These are phyloP conservation scores for Dicorynia guianensis DNA, from an alignment of 306 rosid genomes.

Conservation along the genomic window DNA sequence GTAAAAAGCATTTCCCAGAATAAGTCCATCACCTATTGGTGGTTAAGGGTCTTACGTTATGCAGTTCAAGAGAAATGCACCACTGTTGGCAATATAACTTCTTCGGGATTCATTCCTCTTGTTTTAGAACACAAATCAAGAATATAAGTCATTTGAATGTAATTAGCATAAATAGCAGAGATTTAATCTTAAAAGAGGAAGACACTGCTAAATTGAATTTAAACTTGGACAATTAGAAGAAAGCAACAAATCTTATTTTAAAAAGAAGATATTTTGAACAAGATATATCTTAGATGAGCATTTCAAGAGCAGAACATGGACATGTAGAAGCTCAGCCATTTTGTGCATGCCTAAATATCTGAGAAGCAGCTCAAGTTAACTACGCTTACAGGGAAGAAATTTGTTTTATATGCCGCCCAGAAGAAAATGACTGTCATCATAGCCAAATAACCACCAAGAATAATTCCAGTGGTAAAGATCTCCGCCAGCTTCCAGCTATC, in stretches of 20 bases:
- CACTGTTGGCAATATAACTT: not conserved
- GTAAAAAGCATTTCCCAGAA: not conserved
- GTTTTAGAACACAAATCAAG: too few species aligned
- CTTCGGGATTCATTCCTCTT: too few species aligned
- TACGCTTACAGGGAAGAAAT: slow-evolving; percentile 78
- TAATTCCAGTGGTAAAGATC: slow-evolving; percentile 78
- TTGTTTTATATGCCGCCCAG: slow-evolving; percentile 78
- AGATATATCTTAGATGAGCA: slow-evolving; percentile 6
- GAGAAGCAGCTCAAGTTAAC: not conserved
- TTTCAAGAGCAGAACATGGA: slow-evolving; percentile 5
- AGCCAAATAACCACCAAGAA: slow-evolving; percentile 85
- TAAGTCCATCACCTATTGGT: too few species aligned
- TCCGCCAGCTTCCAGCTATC: slow-evolving; percentile 92
- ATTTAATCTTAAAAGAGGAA: not conserved
- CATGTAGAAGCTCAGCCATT: not conserved
- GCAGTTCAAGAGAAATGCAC: not conserved
- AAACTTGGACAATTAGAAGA: not conserved
- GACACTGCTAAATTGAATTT: too few species aligned
- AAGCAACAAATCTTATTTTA: not conserved
- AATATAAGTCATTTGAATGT: not conserved
- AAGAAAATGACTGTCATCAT: slow-evolving; percentile 94
- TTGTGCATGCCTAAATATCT: not conserved
- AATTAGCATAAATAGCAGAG: not conserved
- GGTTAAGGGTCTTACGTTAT: not conserved
- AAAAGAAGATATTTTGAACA: not conserved